These are phyloP conservation scores for Mortierella sp. DNA, from an alignment of 371 early-diverging fungal genomes.

Conservation along the genomic window DNA sequence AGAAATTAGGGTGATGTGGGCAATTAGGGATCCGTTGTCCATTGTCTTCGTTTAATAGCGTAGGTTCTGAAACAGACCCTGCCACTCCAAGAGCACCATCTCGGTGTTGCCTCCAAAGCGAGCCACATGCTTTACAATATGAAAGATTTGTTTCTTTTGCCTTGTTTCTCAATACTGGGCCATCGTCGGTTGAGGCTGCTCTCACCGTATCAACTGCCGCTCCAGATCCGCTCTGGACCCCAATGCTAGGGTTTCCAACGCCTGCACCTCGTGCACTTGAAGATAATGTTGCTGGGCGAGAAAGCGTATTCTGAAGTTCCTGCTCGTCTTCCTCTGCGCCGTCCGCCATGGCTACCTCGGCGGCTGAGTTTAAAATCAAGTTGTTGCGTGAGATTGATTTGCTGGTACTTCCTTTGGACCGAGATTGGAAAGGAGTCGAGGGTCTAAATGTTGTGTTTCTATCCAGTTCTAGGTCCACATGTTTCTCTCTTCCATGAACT, in stretches of 20 bases:
- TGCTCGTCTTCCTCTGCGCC: slow-evolving; percentile 48
- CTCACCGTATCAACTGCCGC: slow-evolving; percentile 24
- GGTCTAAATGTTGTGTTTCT: slow-evolving; percentile 78
- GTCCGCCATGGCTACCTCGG: slow-evolving; percentile 48
- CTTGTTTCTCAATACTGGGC: slow-evolving; percentile 1
- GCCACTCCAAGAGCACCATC: slow-evolving; percentile 33
- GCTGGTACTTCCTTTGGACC: slow-evolving; percentile 24
- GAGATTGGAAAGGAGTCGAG: slow-evolving; percentile 27
- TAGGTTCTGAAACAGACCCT: slow-evolving; percentile 19
- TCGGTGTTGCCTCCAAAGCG: slow-evolving; percentile 48
- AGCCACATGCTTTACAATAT: slow-evolving; percentile 53
- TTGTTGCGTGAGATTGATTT: slow-evolving; percentile 22
- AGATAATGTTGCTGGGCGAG: slow-evolving; percentile 15
- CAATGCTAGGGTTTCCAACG: not conserved
- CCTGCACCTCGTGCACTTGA: not conserved
- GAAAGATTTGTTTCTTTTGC: slow-evolving; percentile 35
- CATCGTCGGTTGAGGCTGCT: slow-evolving; percentile 22
- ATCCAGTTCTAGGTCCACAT: slow-evolving; percentile 87
- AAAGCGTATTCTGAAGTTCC: slow-evolving; percentile 47
- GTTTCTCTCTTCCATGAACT: slow-evolving; percentile 78
- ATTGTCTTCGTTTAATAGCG: slow-evolving; percentile 40
- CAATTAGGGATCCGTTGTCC: slow-evolving; percentile 43
- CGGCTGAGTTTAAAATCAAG: slow-evolving; percentile 30
- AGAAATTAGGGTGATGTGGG: slow-evolving; percentile 45
- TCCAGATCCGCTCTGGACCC: not conserved